These are phyloP conservation scores for Ophiostoma perfectum DNA, from an alignment of 2,329 filamentous ascomycete genomes.

Conservation along the genomic window DNA sequence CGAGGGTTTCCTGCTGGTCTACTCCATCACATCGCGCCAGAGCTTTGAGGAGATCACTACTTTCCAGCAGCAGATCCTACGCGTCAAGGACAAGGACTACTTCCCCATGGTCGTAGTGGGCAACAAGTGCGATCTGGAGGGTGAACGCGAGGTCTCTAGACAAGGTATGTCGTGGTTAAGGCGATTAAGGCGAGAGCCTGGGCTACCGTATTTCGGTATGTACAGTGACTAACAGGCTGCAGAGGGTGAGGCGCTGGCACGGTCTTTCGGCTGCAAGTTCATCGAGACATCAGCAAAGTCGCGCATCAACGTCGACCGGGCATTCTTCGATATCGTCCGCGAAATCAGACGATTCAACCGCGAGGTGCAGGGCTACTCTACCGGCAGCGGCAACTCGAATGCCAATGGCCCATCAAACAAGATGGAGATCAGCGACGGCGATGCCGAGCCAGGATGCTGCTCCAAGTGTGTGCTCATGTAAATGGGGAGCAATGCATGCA, in stretches of 20 bases:
- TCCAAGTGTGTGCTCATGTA: slow-evolving; percentile 35
- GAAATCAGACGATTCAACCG: slow-evolving; percentile 98
- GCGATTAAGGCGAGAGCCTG: neutral
- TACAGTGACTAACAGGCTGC: slow-evolving; percentile 26
- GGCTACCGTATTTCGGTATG: neutral
- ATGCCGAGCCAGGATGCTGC: slow-evolving; percentile 71
- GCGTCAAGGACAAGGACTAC: slow-evolving; percentile 99
- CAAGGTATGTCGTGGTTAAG: slow-evolving; percentile 62
- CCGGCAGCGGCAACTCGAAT: slow-evolving; percentile 60
- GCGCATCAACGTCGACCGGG: slow-evolving; percentile 95
- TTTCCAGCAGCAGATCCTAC: slow-evolving; percentile 96
- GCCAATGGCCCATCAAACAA: slow-evolving; percentile 58
- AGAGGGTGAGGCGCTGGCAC: slow-evolving; percentile 88
- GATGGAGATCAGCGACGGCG: slow-evolving; percentile 70
- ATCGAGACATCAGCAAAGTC: slow-evolving; percentile 99
- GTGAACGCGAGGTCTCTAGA: slow-evolving; percentile 82
- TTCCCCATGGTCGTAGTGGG: slow-evolving; percentile 99
- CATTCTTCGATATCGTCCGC: slow-evolving; percentile 96
- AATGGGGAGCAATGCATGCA: neutral
- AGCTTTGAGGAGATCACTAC: slow-evolving; percentile 98
- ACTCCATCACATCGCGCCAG: slow-evolving; percentile 95
- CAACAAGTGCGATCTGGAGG: slow-evolving; percentile 98
- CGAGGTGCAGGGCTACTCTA: slow-evolving; percentile 86
- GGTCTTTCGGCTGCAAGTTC: slow-evolving; percentile 91
- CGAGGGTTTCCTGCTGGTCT: slow-evolving; percentile 95